Evolutionary conservation across 176 grass and related monocot genomes (phyloP).

Genomic region (Melocanna baccifera): DNA sequence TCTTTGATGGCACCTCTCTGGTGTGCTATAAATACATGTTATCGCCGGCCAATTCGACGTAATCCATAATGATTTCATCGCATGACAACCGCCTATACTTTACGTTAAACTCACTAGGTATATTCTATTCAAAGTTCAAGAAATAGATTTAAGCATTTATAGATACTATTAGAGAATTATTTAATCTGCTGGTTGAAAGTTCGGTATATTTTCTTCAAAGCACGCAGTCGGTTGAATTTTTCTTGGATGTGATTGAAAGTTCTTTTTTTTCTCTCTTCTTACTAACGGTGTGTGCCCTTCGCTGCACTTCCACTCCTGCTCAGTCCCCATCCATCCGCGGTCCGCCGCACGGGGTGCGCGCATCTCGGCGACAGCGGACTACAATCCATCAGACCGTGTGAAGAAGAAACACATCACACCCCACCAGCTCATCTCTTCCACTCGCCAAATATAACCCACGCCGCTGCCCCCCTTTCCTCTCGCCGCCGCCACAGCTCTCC

Average conservation of each 20-base stretch:
- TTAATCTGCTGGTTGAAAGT: background rate
- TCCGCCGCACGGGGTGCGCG: background rate
- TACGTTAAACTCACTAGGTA: background rate
- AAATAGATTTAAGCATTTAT: background rate
- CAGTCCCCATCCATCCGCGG: background rate
- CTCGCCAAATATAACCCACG: background rate
- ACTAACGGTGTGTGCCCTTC: background rate
- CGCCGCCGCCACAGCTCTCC: slow-evolving; percentile 1
- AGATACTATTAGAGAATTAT: background rate
- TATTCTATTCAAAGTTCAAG: background rate
- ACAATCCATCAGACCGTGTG: background rate
- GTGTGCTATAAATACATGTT: no score
- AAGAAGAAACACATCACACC: background rate
- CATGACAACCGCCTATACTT: background rate
- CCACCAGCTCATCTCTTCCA: slow-evolving; percentile 20
- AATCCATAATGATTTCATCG: no score
- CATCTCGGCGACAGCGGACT: background rate
- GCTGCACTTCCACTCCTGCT: background rate
- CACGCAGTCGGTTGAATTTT: background rate
- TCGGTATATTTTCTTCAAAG: background rate
- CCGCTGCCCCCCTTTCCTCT: slow-evolving; percentile 11
- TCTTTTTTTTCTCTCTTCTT: no score
- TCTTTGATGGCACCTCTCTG: no score
- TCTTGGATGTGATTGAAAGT: background rate
- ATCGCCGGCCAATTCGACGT: no score